phyloP scores from a whole-genome alignment of 2,329 filamentous ascomycete genomes.

The Allantophomopsis lycopodina region DNA sequence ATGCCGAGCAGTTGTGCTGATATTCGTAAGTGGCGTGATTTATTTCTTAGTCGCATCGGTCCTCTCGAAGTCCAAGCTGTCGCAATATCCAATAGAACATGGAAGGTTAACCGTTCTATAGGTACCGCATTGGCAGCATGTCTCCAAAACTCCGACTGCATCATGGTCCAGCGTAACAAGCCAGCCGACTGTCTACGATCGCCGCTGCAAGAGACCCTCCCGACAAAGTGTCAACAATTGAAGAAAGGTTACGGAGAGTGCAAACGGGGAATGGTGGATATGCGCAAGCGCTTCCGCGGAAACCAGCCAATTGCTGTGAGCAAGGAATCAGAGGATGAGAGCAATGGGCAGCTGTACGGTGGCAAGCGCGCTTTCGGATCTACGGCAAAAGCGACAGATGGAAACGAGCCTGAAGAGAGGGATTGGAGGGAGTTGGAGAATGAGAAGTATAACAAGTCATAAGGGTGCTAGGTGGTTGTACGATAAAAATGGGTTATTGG shows the following conservation, averaged over 20 bases:
- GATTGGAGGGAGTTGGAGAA: slow-evolving; percentile 56
- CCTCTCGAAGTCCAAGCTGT: too few species aligned
- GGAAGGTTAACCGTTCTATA: slow-evolving; percentile 23
- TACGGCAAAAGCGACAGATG: slow-evolving; percentile 49
- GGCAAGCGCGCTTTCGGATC: slow-evolving; percentile 58
- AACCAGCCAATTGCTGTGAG: slow-evolving; percentile 68
- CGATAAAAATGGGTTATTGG: too few species aligned
- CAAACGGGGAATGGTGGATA: slow-evolving; percentile 92
- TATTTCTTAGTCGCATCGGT: slow-evolving; percentile 1
- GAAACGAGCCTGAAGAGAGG: slow-evolving; percentile 45
- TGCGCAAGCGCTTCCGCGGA: slow-evolving; percentile 95
- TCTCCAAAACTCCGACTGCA: slow-evolving; percentile 91
- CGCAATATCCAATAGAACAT: not conserved
- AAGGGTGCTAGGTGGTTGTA: not conserved
- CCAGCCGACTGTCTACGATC: slow-evolving; percentile 79
- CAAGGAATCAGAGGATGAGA: slow-evolving; percentile 41
- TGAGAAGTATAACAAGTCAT: slow-evolving; percentile 35
- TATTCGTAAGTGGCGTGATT: slow-evolving; percentile 52
- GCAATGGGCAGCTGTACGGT: slow-evolving; percentile 57
- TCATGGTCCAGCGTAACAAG: slow-evolving; percentile 79
- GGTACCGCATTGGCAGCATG: slow-evolving; percentile 87
- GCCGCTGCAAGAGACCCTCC: slow-evolving; percentile 70
- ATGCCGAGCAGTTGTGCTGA: slow-evolving; percentile 98
- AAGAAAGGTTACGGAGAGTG: slow-evolving; percentile 90
- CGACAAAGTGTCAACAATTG: slow-evolving; percentile 80